phyloP scores from a whole-genome alignment of 495 filamentous ascomycete species.

The Neurospora africana region DNA sequence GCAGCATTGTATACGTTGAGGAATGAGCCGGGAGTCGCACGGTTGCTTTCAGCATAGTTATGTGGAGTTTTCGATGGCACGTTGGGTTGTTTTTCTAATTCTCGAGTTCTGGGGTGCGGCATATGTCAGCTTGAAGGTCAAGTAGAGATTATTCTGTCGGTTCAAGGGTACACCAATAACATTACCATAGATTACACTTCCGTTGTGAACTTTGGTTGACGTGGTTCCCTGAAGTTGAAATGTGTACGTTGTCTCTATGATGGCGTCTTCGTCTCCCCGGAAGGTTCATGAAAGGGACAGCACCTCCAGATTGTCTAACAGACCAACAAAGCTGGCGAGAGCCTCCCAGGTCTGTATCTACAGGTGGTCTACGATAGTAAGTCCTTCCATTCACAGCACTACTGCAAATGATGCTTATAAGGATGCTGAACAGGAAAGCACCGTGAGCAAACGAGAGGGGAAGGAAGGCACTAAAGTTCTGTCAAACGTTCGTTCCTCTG shows the following conservation, averaged over 20 bases:
- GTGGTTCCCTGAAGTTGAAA: neutral
- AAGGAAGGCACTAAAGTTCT: neutral
- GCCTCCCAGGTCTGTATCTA: neutral
- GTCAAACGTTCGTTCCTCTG: neutral
- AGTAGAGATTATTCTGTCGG: neutral
- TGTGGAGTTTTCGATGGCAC: neutral
- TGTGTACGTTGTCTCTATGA: neutral
- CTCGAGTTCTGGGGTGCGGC: neutral
- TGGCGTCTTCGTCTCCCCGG: neutral
- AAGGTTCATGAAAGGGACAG: neutral
- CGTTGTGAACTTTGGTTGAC: neutral
- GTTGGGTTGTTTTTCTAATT: neutral
- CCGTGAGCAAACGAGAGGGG: neutral
- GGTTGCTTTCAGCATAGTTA: neutral
- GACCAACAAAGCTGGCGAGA: neutral
- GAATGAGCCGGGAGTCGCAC: neutral
- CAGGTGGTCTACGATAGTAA: neutral
- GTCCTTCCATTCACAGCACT: neutral
- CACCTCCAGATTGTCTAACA: neutral
- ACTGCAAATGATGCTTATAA: neutral
- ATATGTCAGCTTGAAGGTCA: neutral
- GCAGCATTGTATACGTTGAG: neutral
- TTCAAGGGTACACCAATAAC: neutral
- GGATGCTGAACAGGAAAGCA: neutral
- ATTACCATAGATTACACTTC: neutral